Evolutionary conservation across 2,329 filamentous ascomycete species (phyloP), one percentile per base, ranked within the genome.

Genomic region (Malbranchea cinnamomea): DNA sequence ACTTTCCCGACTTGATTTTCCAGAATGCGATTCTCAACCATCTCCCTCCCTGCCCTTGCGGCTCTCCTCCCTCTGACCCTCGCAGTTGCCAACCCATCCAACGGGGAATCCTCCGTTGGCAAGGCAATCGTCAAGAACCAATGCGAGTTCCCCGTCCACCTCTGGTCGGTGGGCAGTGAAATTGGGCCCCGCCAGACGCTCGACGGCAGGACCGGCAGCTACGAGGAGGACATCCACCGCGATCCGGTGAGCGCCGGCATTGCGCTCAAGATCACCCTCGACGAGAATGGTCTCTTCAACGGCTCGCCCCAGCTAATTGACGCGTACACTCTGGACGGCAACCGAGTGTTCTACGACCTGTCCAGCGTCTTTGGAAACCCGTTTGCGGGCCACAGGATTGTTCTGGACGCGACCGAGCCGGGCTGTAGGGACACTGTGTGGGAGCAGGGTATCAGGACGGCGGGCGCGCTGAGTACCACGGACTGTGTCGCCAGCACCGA

Each of bases 321-420:
- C 37, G 52, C 56, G 25, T 59, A 59, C 38, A 52, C 50, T 15
- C 44, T 58, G 28, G 46, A 52, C 30, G 43, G 45, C 24, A 43
- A 39, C 28, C 41, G 45, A 25, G 41, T 56, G 32, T 55, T 48
- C 41, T 60, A 60, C 30, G 56, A 59, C 29, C 41, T 61, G 34
- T 53, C 48, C 5, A 49, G 53, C 43, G 54, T 60, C 28, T 54
- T 54, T 27, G 56, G 56, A 2, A 50, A 56, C 31, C 45, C 56
- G 7, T 60, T 60, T 39, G 41, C 42, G 1, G 47, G 49, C n/a
- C n/a, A n/a, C n/a, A 27, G 20, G 18, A 28, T 21, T 17, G 18
- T 37, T 15, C 12, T 34, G 3, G 30, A 33, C 16, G 16, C 22
- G 12, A n/a, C n/a, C n/a, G 26, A 35, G 16, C 18, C 26, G 6